Evolutionary conservation across 257 asterid species (phyloP).

Genomic region (Haberlea rhodopensis): DNA sequence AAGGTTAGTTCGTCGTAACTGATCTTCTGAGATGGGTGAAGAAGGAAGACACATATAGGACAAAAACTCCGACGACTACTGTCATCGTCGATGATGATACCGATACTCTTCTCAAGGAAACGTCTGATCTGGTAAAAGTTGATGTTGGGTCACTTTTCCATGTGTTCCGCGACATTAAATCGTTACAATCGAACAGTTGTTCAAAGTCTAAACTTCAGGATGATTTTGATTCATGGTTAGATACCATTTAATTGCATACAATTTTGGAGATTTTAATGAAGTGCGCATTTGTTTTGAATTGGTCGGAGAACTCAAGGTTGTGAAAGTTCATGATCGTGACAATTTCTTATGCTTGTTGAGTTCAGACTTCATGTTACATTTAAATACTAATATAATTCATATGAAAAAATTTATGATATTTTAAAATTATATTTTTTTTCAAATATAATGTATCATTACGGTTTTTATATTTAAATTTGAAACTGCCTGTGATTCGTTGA

Average conservation of each 20-base stretch:
- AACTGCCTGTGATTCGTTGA: no score
- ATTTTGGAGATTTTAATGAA: no score
- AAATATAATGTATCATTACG: no score
- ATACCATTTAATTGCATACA: conserved; percentile 42
- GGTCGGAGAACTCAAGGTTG: background rate
- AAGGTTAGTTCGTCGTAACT: no score
- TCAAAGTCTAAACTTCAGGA: conserved; percentile 57
- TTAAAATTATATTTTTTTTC: no score
- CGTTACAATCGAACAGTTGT: conserved; percentile 26
- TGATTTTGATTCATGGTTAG: conserved; percentile 90
- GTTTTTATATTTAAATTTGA: no score
- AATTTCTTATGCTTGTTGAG: background rate
- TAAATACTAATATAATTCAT: background rate
- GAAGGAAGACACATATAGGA: conserved; percentile 26
- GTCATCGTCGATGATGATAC: conserved; percentile 38
- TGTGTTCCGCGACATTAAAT: conserved; percentile 5
- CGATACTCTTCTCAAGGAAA: conserved; percentile 58
- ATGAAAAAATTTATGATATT: no score
- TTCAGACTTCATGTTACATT: background rate
- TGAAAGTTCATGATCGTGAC: no score
- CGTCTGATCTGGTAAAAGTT: conserved; percentile 29
- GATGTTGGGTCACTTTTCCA: conserved; percentile 17
- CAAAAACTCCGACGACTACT: conserved; percentile 11
- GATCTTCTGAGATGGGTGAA: no score
- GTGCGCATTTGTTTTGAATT: no score